phyloP scores from a whole-genome alignment of 1,139 yeast genomes.

The Pichia cactophila region DNA sequence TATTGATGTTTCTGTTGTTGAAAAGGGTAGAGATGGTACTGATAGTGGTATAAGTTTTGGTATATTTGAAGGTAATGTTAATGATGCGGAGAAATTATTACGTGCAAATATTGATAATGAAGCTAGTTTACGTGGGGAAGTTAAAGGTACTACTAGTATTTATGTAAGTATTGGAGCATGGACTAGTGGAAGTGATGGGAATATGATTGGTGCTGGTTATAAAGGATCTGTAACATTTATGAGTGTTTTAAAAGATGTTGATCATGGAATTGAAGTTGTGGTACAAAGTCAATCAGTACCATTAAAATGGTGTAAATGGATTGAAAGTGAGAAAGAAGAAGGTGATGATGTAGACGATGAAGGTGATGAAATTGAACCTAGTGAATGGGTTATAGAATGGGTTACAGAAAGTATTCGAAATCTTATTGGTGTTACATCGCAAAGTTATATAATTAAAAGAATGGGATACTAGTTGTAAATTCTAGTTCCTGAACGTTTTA shows the following conservation, averaged over 20 bases:
- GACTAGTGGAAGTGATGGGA: slow-evolving; percentile 31
- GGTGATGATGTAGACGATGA: slow-evolving; percentile 30
- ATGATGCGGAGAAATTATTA: slow-evolving; percentile 86
- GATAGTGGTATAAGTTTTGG: slow-evolving; percentile 44
- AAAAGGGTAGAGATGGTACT: slow-evolving; percentile 33
- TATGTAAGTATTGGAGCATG: slow-evolving; percentile 75
- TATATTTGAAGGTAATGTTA: slow-evolving; percentile 65
- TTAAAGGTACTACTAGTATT: slow-evolving; percentile 43
- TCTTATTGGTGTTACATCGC: slow-evolving; percentile 81
- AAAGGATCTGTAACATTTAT: slow-evolving; percentile 56
- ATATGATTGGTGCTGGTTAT: slow-evolving; percentile 34
- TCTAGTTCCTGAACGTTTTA: slow-evolving; percentile 1
- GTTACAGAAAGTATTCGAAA: slow-evolving; percentile 73
- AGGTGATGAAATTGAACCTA: slow-evolving; percentile 55
- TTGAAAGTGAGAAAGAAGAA: slow-evolving; percentile 32
- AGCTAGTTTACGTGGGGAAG: slow-evolving; percentile 27
- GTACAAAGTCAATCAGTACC: slow-evolving; percentile 90
- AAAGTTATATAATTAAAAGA: slow-evolving; percentile 80
- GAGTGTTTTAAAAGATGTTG: slow-evolving; percentile 65
- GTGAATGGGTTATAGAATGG: slow-evolving; percentile 96
- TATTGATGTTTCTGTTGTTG: slow-evolving; percentile 48
- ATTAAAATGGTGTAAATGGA: slow-evolving; percentile 80
- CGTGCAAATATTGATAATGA: slow-evolving; percentile 74
- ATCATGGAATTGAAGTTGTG: slow-evolving; percentile 65
- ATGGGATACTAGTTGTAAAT: slow-evolving; percentile 54